These are phyloP conservation scores for Vanderwaltozyma verrucispora DNA, from an alignment of 805 yeast species.

Conservation along the genomic window DNA sequence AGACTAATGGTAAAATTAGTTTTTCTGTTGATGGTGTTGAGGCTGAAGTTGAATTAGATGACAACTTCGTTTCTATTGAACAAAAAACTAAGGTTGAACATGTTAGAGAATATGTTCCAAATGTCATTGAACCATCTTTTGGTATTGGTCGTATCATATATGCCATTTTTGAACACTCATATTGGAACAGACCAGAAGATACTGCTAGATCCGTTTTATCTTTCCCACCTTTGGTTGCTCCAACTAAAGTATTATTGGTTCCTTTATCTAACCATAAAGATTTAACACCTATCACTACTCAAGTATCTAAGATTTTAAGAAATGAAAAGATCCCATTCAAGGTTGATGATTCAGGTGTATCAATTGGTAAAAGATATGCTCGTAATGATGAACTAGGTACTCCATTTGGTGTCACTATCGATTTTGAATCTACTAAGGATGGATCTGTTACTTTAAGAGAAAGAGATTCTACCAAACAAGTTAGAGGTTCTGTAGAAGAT, in stretches of 20 bases:
- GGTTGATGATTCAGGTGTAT: slow-evolving; percentile 91
- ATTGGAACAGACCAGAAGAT: slow-evolving; percentile 91
- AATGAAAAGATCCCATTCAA: slow-evolving; percentile 82
- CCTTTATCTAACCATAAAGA: slow-evolving; percentile 83
- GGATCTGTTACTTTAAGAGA: slow-evolving; percentile 88
- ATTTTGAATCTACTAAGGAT: slow-evolving; percentile 83
- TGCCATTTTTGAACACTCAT: slow-evolving; percentile 84
- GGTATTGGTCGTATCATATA: slow-evolving; percentile 98
- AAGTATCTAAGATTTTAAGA: slow-evolving; percentile 64
- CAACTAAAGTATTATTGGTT: slow-evolving; percentile 91
- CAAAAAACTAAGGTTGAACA: slow-evolving; percentile 77
- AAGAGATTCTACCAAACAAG: slow-evolving; percentile 92
- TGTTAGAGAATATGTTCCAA: slow-evolving; percentile 90
- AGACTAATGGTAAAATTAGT: slow-evolving; percentile 48
- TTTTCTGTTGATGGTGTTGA: slow-evolving; percentile 59
- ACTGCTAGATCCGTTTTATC: slow-evolving; percentile 83
- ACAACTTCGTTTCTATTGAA: slow-evolving; percentile 61
- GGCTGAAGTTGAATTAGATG: slow-evolving; percentile 60
- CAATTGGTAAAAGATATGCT: slow-evolving; percentile 95
- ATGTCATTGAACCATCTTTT: slow-evolving; percentile 97
- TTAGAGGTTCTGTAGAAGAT: slow-evolving; percentile 78
- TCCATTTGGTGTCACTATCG: slow-evolving; percentile 95
- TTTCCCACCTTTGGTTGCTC: slow-evolving; percentile 92
- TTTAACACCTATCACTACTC: slow-evolving; percentile 62
- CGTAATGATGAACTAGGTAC: slow-evolving; percentile 98